Evolutionary conservation across 2,329 filamentous ascomycete genomes (phyloP).

Genomic region (Myriosclerotinia curreyana): DNA sequence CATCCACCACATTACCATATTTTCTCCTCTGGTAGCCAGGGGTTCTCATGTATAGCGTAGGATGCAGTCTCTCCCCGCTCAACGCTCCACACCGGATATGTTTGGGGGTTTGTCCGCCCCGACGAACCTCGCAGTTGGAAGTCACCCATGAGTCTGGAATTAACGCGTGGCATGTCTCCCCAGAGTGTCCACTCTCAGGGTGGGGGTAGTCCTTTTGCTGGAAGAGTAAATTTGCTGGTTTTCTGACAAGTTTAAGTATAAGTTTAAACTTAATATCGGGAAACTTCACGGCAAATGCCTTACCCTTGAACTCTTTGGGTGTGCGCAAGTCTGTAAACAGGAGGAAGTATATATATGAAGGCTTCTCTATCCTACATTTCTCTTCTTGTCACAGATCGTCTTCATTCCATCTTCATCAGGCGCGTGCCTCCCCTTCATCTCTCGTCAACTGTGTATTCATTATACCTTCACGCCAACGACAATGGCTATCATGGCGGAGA

Average conservation of each 20-base stretch:
- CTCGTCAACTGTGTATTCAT: background rate
- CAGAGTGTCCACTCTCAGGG: background rate
- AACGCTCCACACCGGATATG: background rate
- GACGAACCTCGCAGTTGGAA: constrained; percentile 15
- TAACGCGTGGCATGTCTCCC: background rate
- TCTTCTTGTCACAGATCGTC: constrained; percentile 1
- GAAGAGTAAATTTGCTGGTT: background rate
- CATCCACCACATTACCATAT: no score
- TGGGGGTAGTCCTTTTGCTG: background rate
- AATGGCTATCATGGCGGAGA: constrained; percentile 14
- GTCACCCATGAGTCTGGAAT: background rate
- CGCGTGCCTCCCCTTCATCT: background rate
- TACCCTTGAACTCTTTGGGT: background rate
- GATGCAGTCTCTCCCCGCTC: background rate
- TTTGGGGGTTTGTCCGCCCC: background rate
- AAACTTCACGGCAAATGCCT: background rate
- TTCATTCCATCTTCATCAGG: constrained; percentile 5
- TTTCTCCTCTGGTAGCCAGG: background rate
- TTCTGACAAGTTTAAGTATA: background rate
- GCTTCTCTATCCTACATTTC: background rate
- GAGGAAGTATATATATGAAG: constrained; percentile 12
- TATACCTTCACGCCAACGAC: background rate
- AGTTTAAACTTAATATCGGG: constrained; percentile 10
- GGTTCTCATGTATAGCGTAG: background rate
- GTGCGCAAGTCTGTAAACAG: background rate